Conservation (phyloP, 208 protist species). For the Strigomonas culicis region DNA sequence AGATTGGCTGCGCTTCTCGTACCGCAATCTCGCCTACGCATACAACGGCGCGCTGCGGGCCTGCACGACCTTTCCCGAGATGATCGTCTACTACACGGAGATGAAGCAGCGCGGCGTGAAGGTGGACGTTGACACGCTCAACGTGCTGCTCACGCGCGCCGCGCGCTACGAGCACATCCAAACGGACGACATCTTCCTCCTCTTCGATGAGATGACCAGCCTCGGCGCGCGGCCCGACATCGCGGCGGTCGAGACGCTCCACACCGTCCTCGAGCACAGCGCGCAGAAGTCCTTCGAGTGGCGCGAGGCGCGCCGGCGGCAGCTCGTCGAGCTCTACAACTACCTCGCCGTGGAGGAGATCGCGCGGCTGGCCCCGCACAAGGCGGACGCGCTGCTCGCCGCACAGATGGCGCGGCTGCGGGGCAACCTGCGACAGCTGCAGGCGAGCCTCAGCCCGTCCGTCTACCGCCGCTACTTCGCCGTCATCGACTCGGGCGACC, state of each 20-base stretch:
- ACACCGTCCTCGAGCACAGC: slow-evolving; percentile 85
- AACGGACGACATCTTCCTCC: slow-evolving; percentile 77
- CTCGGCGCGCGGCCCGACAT: slow-evolving; percentile 79
- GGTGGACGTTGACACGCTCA: slow-evolving; percentile 88
- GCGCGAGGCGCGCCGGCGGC: slow-evolving; percentile 74
- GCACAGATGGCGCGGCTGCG: slow-evolving; percentile 65
- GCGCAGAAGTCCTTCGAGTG: slow-evolving; percentile 64
- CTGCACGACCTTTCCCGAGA: slow-evolving; percentile 78
- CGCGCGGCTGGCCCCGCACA: slow-evolving; percentile 48
- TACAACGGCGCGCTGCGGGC: slow-evolving; percentile 89
- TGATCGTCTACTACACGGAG: slow-evolving; percentile 86
- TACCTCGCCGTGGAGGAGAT: slow-evolving; percentile 68
- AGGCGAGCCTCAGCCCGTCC: slow-evolving; percentile 51
- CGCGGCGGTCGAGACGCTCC: slow-evolving; percentile 71
- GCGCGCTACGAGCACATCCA: slow-evolving; percentile 81
- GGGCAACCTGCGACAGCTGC: slow-evolving; percentile 56
- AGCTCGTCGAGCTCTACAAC: slow-evolving; percentile 85
- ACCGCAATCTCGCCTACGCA: slow-evolving; percentile 84
- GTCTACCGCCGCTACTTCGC: slow-evolving; percentile 74
- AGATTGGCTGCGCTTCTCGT: slow-evolving; percentile 77
- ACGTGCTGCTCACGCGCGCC: slow-evolving; percentile 76
- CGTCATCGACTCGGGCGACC: slow-evolving; percentile 35
- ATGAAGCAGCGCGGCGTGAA: slow-evolving; percentile 89
- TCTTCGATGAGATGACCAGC: slow-evolving; percentile 76
- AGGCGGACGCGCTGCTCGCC: slow-evolving; percentile 52